Evolutionary conservation across 768 basidiomycete genomes (phyloP).

Genomic region (Mycena albidolilacea): DNA sequence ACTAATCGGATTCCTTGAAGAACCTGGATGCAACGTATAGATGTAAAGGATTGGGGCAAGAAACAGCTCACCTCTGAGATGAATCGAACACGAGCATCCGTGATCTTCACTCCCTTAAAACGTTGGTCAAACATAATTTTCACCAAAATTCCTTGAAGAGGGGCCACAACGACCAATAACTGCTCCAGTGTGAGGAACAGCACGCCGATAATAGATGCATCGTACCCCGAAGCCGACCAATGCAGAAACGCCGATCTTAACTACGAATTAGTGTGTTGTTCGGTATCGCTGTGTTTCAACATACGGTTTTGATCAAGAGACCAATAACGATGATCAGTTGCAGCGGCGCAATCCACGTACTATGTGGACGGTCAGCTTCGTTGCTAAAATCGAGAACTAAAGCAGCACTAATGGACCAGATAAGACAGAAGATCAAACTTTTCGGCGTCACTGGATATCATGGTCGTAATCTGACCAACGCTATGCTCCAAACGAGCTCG

Average conservation of each 20-base stretch:
- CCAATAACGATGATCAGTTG: conserved; percentile 66
- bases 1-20: conserved; percentile 63
- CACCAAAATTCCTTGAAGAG: conserved; percentile 61
- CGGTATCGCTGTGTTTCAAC: conserved; percentile 25
- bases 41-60: conserved; percentile 15
- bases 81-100: conserved; percentile 67
- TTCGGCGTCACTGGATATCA: conserved; percentile 65
- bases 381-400: conserved; percentile 23
- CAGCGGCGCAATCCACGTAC: conserved; percentile 52
- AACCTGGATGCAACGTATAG: conserved; percentile 46
- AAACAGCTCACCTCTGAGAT: conserved; percentile 58
- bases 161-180: conserved; percentile 65
- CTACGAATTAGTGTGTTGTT: not conserved
- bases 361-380: conserved; percentile 28
- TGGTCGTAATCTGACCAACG: conserved; percentile 66
- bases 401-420: conserved; percentile 46
- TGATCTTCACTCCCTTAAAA: conserved; percentile 62
- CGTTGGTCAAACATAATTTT: conserved; percentile 60
- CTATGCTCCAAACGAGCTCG: conserved; percentile 60
- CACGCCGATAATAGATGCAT: conserved; percentile 26
- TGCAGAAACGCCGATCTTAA: conserved; percentile 67
- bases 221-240: conserved; percentile 65
- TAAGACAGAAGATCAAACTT: conserved; percentile 57
- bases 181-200: conserved; percentile 36
- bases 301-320: conserved; percentile 63